Conservation (phyloP, 768 basidiomycete species). For the Kwoniella sp. region DNA sequence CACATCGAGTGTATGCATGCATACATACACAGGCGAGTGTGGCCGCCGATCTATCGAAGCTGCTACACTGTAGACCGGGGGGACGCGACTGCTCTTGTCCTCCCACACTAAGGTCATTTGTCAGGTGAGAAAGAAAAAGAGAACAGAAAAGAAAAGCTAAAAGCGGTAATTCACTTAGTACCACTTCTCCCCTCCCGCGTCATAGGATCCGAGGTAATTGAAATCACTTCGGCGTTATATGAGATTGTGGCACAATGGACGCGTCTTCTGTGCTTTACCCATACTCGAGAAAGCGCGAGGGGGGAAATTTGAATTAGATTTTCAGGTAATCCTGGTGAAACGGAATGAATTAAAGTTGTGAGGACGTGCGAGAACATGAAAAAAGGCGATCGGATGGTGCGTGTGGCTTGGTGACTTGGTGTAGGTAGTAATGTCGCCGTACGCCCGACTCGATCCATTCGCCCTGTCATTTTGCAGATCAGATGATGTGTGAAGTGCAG, state of each 20-base stretch:
- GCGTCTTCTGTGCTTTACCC: too few species aligned
- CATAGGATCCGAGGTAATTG: not conserved
- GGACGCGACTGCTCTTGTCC: not conserved
- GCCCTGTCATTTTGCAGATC: not conserved
- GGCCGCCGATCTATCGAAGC: too few species aligned
- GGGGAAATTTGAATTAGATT: slow-evolving; percentile 14
- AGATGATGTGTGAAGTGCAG: not conserved
- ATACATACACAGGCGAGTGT: too few species aligned
- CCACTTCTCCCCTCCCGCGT: not conserved
- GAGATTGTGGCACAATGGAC: not conserved
- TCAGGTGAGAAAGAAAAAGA: not conserved
- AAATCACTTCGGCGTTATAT: not conserved
- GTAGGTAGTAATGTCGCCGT: not conserved
- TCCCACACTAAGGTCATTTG: not conserved
- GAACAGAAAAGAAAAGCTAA: not conserved
- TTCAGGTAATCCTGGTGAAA: slow-evolving; percentile 21
- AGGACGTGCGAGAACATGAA: slow-evolving; percentile 18
- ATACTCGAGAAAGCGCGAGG: not conserved
- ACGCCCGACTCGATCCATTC: not conserved
- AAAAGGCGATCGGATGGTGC: slow-evolving; percentile 7
- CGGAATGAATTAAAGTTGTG: not conserved
- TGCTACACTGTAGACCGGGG: too few species aligned
- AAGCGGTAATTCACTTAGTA: not conserved
- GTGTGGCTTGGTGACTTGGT: slow-evolving; percentile 3
- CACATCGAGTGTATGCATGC: not conserved